phyloP scores from a whole-genome alignment of 2,329 filamentous ascomycete species.

The Hymenoscyphus linearis region DNA sequence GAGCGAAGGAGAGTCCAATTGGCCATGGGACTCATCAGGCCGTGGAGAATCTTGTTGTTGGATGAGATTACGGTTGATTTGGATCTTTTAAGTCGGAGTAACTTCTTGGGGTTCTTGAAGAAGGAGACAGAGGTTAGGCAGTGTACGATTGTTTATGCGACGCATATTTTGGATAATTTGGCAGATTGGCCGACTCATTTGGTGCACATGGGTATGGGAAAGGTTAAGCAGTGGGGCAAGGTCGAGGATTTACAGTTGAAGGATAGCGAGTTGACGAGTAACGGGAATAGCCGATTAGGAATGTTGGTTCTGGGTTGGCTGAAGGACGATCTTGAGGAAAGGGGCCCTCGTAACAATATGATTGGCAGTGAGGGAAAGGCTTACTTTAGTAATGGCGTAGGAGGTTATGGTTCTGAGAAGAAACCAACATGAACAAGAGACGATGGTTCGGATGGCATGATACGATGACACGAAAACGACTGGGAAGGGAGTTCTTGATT shows the following conservation, averaged over 20 bases:
- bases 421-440: not conserved
- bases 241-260: conserved; percentile 59
- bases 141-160: conserved; percentile 95
- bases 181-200: conserved; percentile 93
- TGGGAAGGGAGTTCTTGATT: not conserved
- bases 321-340: conserved; percentile 68
- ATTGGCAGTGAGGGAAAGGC: conserved; percentile 40
- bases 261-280: conserved; percentile 32
- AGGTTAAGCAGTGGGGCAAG: conserved; percentile 78
- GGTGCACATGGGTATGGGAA: conserved; percentile 89
- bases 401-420: conserved; percentile 49
- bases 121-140: conserved; percentile 74
- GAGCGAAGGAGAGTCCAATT: conserved; percentile 89
- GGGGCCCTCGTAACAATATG: conserved; percentile 62
- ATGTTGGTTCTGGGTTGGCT: conserved; percentile 88
- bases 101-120: conserved; percentile 83
- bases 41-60: conserved; percentile 85
- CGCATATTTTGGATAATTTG: conserved; percentile 93
- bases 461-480: not conserved
- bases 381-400: conserved; percentile 52
- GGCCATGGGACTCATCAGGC: conserved; percentile 88
- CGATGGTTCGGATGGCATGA: not conserved
- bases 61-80: conserved; percentile 98
- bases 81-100: conserved; percentile 76
- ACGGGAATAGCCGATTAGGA: conserved; percentile 78